Base-by-base conservation (phyloP, 106 monocot genomes). In the Dactylorhiza incarnata region DNA sequence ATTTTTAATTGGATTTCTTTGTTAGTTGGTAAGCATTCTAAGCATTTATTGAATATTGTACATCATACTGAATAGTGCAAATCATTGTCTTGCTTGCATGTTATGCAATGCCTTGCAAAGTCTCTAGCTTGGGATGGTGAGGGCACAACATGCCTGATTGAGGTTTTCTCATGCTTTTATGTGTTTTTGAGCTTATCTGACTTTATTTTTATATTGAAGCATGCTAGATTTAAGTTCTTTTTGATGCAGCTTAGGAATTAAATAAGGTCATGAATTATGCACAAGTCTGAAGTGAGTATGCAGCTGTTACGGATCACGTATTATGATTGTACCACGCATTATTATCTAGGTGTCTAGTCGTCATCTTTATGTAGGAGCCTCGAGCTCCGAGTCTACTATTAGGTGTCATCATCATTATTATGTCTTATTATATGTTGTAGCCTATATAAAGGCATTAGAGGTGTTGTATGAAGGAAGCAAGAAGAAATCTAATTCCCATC, bases 91-190 rank as follows among this genome's bases (percentile, higher is more conserved):
- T 15, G n/a, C 53, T 83, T 80, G 48, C 86, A 99, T 94, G 94
- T 99, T 61, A 99, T 99, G 99, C 89, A 99, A 88, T 91, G 99
- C 53, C 94, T 99, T 83, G 99, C 99, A 79, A 99, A 99, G 82
- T 99, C 94, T 16, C 81, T 99, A 69, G 94, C 99, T 73, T 94
- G 91, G 94, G 99, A 92, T 85, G 99, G 94, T 78, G 99, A 99
- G 74, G 94, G 99, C 45, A 94, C 99, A 82, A 94, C 99, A 53
- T 99, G 99, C 79, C 77, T 99, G 73, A 88, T 99, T 77, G 99
- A 99, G 99, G 99, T 99, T 81, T 67, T 50, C 45, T 80, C 70
- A 22, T 72, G 45, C 37, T 71, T 46, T 53, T 71, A 58, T 20
- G 13, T 19, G 53, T 56, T 72, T 13, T 59, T 29, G 73, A 45